Percentiles rank a stretch among this genome's conserved stretches.
Evolutionary conservation across 768 basidiomycete species (phyloP).

Genomic region (Termitomyces sp.): DNA sequence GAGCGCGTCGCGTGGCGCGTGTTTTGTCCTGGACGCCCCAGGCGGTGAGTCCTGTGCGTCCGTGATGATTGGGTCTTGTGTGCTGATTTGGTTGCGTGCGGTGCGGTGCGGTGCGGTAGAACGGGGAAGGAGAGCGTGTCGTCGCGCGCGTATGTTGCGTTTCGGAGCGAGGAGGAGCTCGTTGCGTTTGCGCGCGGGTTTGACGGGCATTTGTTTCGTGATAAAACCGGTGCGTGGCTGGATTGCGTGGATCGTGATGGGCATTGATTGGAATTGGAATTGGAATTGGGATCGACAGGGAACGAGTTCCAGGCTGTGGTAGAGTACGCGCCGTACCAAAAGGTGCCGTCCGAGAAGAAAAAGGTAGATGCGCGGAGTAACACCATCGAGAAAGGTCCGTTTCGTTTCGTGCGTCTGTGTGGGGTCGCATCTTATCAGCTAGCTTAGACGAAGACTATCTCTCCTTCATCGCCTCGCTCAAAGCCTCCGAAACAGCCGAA

Average conservation of each 20-base stretch:
- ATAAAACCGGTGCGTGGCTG: conserved; percentile 83
- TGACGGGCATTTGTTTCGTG: conserved; percentile 88
- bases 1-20: conserved; percentile 65
- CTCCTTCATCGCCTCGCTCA: conserved; percentile 75
- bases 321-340: conserved; percentile 93
- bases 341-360: conserved; percentile 66
- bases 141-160: conserved; percentile 90
- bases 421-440: neutral
- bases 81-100: too few relatives aligned
- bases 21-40: conserved; percentile 64
- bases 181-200: conserved; percentile 76
- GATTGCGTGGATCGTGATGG: fast-evolving
- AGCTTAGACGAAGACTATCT: conserved; percentile 73
- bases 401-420: neutral
- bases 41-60: too few relatives aligned
- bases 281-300: conserved; percentile 38
- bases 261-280: neutral
- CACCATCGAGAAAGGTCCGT: conserved; percentile 84
- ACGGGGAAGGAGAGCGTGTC: conserved; percentile 79
- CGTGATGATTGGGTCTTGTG: too few relatives aligned
- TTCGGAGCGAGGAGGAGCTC: conserved; percentile 71
- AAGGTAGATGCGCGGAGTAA: conserved; percentile 78
- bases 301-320: conserved; percentile 86
- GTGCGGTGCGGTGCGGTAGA: conserved; percentile 32
- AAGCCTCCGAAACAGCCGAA: conserved; percentile 43